Evolutionary conservation across 129 eudicot genomes (phyloP).

Genomic region (Gnaphalium uliginosum): DNA sequence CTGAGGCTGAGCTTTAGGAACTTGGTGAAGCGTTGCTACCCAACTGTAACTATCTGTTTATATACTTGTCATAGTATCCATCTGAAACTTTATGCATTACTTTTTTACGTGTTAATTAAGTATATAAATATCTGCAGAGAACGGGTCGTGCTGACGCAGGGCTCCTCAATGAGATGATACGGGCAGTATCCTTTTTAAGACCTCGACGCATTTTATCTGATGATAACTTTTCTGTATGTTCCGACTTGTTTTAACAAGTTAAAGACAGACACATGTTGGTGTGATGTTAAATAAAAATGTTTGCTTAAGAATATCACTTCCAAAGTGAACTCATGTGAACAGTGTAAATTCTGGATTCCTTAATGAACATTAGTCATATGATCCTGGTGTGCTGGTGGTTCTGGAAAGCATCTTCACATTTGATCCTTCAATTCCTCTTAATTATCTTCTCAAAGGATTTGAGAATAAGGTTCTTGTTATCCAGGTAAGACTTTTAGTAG

Average conservation of each 20-base stretch:
- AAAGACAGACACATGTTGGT: not conserved
- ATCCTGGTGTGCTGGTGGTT: conserved; percentile 80
- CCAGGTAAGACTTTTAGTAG: conserved; percentile 45
- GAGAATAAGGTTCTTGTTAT: conserved; percentile 61
- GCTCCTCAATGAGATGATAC: conserved; percentile 74
- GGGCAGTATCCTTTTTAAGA: conserved; percentile 86
- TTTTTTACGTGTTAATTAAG: conserved; percentile 3
- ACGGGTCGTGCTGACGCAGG: conserved; percentile 74
- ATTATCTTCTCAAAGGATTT: conserved; percentile 70
- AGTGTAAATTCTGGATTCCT: conserved; percentile 37
- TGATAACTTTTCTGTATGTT: not conserved
- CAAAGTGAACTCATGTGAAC: conserved; percentile 13
- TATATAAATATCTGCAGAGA: conserved; percentile 44
- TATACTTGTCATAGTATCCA: not conserved
- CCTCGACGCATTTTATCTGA: conserved; percentile 4
- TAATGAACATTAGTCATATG: conserved; percentile 66
- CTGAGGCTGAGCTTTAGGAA: conserved; percentile 63
- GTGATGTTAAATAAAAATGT: not conserved
- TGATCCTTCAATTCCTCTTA: conserved; percentile 85
- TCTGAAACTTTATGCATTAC: conserved; percentile 19
- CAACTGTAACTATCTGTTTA: conserved; percentile 51
- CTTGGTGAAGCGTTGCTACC: conserved; percentile 73
- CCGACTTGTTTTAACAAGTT: not conserved
- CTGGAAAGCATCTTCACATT: conserved; percentile 89
- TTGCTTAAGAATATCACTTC: not conserved